Evolutionary conservation across 768 basidiomycete species (phyloP).

Genomic region (Leccinum subtestaceum): DNA sequence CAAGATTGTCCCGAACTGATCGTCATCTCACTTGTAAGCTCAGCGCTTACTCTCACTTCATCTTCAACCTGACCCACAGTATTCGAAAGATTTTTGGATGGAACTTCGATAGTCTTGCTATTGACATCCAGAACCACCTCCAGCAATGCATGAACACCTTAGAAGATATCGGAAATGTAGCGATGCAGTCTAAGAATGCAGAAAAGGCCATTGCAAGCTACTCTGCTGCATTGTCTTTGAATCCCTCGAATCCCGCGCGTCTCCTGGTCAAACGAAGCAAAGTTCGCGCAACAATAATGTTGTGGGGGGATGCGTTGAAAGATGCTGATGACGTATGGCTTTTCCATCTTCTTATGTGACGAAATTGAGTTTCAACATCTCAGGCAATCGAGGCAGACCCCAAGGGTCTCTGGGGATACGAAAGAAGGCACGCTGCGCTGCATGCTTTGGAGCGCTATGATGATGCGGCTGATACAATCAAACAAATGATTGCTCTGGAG

Average conservation of each 20-base stretch:
- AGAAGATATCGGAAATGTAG: not conserved
- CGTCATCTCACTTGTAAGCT: conserved; percentile 9
- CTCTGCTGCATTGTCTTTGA: not conserved
- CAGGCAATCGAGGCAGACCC: not conserved
- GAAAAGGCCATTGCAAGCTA: not conserved
- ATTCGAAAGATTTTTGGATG: conserved; percentile 9
- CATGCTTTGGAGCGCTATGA: too few species aligned
- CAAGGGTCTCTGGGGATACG: too few species aligned
- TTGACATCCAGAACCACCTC: not conserved
- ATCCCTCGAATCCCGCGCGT: too few species aligned
- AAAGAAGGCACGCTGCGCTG: too few species aligned
- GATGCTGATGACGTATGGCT: not conserved
- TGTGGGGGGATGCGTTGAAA: conserved; percentile 7
- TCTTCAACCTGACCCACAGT: not conserved
- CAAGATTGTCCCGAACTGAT: not conserved
- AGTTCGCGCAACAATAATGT: not conserved
- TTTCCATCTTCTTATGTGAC: too few species aligned
- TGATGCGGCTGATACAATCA: too few species aligned
- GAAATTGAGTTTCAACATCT: not conserved
- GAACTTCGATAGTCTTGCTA: conserved; percentile 4
- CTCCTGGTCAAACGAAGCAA: conserved; percentile 12
- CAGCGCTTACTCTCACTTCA: fast-evolving
- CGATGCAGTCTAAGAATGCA: not conserved
- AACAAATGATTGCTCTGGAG: too few species aligned
- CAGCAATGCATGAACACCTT: not conserved